Evolutionary conservation across 495 filamentous ascomycete genomes (phyloP).

Genomic region (Neurospora sp.): DNA sequence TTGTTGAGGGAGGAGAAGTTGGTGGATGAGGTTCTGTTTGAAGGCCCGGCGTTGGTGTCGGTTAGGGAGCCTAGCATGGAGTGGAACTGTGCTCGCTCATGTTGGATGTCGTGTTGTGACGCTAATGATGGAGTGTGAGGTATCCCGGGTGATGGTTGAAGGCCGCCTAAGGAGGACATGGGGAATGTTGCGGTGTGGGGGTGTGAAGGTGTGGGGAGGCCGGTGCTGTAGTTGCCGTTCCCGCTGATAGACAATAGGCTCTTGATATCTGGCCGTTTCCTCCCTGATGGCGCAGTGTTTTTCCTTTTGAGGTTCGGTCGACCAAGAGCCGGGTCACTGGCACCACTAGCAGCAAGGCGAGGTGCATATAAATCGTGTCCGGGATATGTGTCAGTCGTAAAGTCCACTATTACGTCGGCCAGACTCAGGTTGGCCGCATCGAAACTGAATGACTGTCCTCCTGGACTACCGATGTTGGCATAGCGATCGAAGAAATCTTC

Average conservation of each 20-base stretch:
- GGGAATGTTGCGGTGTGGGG: conserved; percentile 24
- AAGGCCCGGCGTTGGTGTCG: conserved; percentile 3
- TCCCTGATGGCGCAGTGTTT: conserved; percentile 18
- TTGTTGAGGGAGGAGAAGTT: conserved; percentile 14
- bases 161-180: conserved; percentile 11
- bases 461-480: conserved; percentile 31
- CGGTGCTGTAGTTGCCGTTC: conserved; percentile 14
- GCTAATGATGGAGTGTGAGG: conserved; percentile 20
- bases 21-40: background rate
- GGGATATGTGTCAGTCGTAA: conserved; percentile 36
- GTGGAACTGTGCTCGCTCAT: conserved; percentile 1
- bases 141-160: conserved; percentile 21
- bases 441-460: conserved; percentile 35
- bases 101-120: conserved; percentile 11
- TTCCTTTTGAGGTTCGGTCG: conserved; percentile 35
- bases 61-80: conserved; percentile 15
- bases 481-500: conserved; percentile 86
- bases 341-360: conserved; percentile 7
- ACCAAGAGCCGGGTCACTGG: conserved; percentile 4
- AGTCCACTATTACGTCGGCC: conserved; percentile 42
- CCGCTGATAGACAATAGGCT: conserved; percentile 13
- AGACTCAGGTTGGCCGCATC: conserved; percentile 43
- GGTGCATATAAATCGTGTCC: conserved; percentile 34
- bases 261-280: conserved; percentile 26
- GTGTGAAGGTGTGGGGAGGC: conserved; percentile 20